Evolutionary conservation across 176 grass and related monocot species (phyloP).

Genomic region (Triticum timopheevii): DNA sequence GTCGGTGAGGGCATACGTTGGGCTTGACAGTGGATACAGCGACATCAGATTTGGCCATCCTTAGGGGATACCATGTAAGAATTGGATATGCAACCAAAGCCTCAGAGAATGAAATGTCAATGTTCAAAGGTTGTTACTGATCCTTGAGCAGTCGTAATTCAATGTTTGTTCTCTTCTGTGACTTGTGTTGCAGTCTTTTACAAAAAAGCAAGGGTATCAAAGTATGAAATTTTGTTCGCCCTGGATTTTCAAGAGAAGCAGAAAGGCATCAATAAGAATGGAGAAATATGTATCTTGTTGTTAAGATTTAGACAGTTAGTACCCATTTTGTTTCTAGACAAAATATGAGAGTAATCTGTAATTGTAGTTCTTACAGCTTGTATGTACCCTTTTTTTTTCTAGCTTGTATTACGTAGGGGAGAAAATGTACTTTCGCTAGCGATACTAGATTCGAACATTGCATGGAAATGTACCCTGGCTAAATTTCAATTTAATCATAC

Average conservation of each 20-base stretch:
- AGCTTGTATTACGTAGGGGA: not conserved
- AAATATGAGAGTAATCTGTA: not conserved
- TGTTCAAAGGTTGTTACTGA: not conserved
- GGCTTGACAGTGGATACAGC: not conserved
- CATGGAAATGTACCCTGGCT: not conserved
- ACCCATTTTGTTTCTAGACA: not conserved
- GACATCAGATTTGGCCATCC: not conserved
- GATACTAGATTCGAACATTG: not conserved
- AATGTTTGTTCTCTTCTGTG: not conserved
- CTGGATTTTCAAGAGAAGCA: not conserved
- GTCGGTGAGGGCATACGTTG: not conserved
- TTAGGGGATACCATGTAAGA: not conserved
- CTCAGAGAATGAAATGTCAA: constrained; percentile 2
- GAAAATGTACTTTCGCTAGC: not conserved
- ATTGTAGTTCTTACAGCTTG: not conserved
- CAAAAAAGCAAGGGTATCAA: not conserved
- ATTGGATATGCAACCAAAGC: not conserved
- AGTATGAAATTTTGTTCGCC: not conserved
- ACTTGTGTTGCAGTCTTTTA: not conserved
- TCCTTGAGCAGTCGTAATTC: not conserved
- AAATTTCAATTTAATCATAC: constrained; percentile 28
- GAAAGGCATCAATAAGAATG: not conserved
- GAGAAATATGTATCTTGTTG: not conserved
- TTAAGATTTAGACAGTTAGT: not conserved
- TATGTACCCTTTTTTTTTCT: too few species aligned